A percentile compares a stretch with the other conserved stretches of the same genome.
These are phyloP conservation scores for Argentina anserina DNA, from an alignment of 306 rosid genomes.

Conservation along the genomic window DNA sequence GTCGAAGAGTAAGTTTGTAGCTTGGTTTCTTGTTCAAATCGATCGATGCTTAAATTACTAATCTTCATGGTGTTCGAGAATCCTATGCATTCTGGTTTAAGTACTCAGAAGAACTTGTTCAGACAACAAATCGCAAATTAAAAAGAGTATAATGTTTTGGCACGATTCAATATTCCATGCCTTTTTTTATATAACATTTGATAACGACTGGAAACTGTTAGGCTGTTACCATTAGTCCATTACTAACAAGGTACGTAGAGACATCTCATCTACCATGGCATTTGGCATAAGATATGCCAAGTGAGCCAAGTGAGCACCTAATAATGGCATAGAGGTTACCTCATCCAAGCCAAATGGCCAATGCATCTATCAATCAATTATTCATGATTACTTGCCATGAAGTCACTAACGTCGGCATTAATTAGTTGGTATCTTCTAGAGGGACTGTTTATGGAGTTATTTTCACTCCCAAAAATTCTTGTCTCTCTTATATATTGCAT, in stretches of 20 bases:
- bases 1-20: neutral
- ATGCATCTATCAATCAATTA: neutral
- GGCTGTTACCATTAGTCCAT: neutral
- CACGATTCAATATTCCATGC: neutral
- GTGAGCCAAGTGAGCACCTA: neutral
- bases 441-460: too few relatives aligned
- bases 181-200: neutral
- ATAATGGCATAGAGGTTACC: neutral
- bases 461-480: too few relatives aligned
- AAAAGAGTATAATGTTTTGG: neutral
- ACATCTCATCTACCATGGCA: slow-evolving; percentile 1
- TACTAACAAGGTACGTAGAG: neutral
- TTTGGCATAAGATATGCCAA: neutral
- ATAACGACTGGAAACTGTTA: neutral
- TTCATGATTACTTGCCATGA: neutral
- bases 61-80: neutral
- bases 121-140: neutral
- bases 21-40: neutral
- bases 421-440: too few relatives aligned
- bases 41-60: neutral
- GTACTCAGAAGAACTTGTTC: neutral
- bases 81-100: slow-evolving; percentile 1
- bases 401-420: neutral
- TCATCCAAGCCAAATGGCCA: too few relatives aligned
- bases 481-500: too few relatives aligned